Evolutionary conservation across 208 protist species (phyloP), one percentile per base, ranked within the genome.

Genomic region (Angomonas deanei): DNA sequence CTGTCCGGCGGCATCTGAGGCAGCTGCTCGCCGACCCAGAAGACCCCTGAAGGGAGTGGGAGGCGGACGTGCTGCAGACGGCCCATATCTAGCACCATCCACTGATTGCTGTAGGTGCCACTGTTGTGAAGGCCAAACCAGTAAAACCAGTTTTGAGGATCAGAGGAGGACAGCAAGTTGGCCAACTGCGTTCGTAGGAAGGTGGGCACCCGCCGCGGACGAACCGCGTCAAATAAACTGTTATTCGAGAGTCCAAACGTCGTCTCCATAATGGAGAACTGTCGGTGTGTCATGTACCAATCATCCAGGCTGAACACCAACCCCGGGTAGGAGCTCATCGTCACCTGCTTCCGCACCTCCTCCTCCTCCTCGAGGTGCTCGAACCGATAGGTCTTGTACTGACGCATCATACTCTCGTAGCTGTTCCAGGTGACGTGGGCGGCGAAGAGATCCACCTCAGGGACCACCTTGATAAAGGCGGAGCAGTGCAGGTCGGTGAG

Each of bases 31-130:
- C 65, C 33, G 1, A 70, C 57, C 47, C 47, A 53, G 47, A 53
- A 53, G 23, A 26, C 8, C 10, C 19, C 21, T 8, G 8, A 8
- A 42, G 36, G 36, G n/a, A 26, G 47, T 6, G 47, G 47, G 5
- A 53, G 23, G 10, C 8, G n/a, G 23, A 26, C 47, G 47, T 17
- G 8, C 10, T 5, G 23, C 10, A 15, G 47, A 6, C 5, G n/a
- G 47, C n/a, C 47, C 47, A 53, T 53, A 26, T 24, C 79, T 1
- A 97, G n/a, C 21, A 97, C 68, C 55, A 97, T 85, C 68, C 79
- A 98, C 68, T 97, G 92, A 62, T 93, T 96, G 68, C 96, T 96
- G 61, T 97, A 97, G 15, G 93, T 97, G 5, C 95, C 95, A 32
- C 74, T 86, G 74, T 97, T 98, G 24, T 94, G 61, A 8, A 47